Evolutionary conservation across 176 grass and related monocot species (phyloP), one percentile per base, ranked within the genome.

Genomic region (Avena atlantica): DNA sequence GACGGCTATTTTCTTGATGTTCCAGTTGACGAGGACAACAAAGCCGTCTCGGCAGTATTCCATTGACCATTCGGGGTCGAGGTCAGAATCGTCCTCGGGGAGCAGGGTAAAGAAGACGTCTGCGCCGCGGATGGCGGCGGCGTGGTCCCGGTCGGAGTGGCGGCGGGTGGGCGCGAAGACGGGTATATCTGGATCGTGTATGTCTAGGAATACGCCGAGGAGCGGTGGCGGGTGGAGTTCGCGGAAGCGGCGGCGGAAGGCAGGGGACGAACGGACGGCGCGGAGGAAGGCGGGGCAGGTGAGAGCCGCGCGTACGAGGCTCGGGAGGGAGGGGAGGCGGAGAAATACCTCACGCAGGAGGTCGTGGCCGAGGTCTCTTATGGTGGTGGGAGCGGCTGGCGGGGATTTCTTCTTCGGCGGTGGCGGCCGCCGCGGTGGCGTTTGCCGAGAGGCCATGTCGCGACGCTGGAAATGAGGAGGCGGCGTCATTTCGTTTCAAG

Each of bases 241-340:
- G 15, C 20, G 36, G 8, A 71, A 71, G 36, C 36, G 36, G 16
- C 68, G 66, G 66, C 16, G 67, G 67, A 70, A 42, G 34, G 31
- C 31, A 37, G 36, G 68, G 68, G 37, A n/a, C 17, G 68, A 71
- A 0, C 68, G 37, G 37, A 45, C 37, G 68, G 37, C 37, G 37
- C 12, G 68, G 68, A 71, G 68, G 68, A 71, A 71, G 17, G 68
- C 12, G 37, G 9, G 17, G 36, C 37, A 71, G 9, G 68, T 37
- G 68, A 71, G 68, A 19, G 37, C 37, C 19, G 37, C 68, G 37
- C 68, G 68, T 17, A 71, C 68, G 17, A 71, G 68, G 68, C 68
- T 71, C 19, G 68, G 37, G 0, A 71, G 68, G 36, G 68, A 71
- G 9, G 68, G 68, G 10, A 71, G 37, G 68, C 20, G 16, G 67